Percentiles rank a stretch among this genome's conserved stretches.
Evolutionary conservation across 208 protist species (phyloP).

Genomic region (Crithidia brevicula): DNA sequence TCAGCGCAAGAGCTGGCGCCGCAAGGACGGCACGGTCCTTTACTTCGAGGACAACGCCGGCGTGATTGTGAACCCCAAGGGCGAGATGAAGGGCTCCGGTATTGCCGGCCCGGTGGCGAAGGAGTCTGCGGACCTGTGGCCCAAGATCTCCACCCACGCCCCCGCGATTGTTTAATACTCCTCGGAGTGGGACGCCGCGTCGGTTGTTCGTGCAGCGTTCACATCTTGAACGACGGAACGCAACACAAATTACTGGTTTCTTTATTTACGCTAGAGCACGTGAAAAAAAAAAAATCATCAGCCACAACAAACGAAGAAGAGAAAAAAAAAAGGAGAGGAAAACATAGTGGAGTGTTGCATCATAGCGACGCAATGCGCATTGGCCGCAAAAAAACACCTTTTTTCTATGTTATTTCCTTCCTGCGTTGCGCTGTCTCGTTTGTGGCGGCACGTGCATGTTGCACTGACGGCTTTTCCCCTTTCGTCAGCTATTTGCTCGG

Average conservation of each 20-base stretch:
- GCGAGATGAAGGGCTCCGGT: slow-evolving; percentile 99
- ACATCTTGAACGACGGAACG: slow-evolving; percentile 2
- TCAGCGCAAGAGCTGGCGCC: slow-evolving; percentile 99
- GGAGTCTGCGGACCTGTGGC: slow-evolving; percentile 99
- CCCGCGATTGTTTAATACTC: slow-evolving; percentile 55
- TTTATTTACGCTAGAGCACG: background rate
- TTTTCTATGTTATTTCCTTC: too few species aligned
- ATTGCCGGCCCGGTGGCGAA: slow-evolving; percentile 99
- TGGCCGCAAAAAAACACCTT: too few species aligned
- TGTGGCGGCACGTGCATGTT: too few species aligned
- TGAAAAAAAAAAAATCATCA: background rate
- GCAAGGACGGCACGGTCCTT: slow-evolving; percentile 98
- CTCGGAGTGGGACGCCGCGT: background rate
- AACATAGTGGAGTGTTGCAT: too few species aligned
- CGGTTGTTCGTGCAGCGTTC: slow-evolving; percentile 5
- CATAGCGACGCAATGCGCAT: too few species aligned
- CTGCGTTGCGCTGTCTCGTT: too few species aligned
- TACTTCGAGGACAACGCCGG: slow-evolving; percentile 99
- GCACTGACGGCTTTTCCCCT: too few species aligned
- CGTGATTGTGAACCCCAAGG: slow-evolving; percentile 99
- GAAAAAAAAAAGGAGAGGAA: too few species aligned
- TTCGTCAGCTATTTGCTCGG: too few species aligned
- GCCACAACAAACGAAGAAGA: background rate
- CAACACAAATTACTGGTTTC: slow-evolving; percentile 9
- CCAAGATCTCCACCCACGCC: slow-evolving; percentile 97